Evolutionary conservation across 768 basidiomycete species (phyloP), one percentile per base, ranked within the genome.

Genomic region (Tricholomella constricta): DNA sequence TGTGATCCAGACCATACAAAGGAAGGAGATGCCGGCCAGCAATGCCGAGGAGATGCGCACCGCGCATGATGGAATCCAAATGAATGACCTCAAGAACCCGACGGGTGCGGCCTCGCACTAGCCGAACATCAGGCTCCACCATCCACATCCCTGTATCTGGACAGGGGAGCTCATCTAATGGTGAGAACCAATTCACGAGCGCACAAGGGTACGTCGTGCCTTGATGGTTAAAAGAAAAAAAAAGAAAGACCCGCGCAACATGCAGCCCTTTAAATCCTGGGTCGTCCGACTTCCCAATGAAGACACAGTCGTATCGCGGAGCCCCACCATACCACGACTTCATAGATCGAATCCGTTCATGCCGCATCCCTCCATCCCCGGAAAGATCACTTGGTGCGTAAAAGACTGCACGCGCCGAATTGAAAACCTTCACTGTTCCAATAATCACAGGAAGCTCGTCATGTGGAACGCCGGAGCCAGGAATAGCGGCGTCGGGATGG

Each of bases 31-130:
- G 35, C 6, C 48, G 6, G 11, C 65, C 66, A 53, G 59, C 66
- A 22, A 69, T 51, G 9, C 59, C 63, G 20, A 70, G 57, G 1
- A 73, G 49, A 61, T 73, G 69, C 17, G 61, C 67, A 51, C 57
- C 57, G 12, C 64, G 57, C 9, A 69, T 42, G 27, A 73, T 65
- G 1, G 63, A 40, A 14, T 72, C 64, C 5, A 70, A 12, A 44
- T 69, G 64, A 27, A 69, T 62, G 6, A 72, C 49, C 58, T 45
- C 23, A 6, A 17, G 15, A 14, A 29, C 42, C 4, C 27, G 15
- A 4, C n/a, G 38, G 8, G 9, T 6, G 9, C 7, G n/a, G 56
- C 26, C 6, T 52, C 26, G 1, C 32, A 50, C 29, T 4, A 14
- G 32, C 42, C 57, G 44, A 35, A 62, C 36, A 17, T 71, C 68